Conservation (phyloP, 805 yeast species). For the Schwanniomyces yamadae region DNA sequence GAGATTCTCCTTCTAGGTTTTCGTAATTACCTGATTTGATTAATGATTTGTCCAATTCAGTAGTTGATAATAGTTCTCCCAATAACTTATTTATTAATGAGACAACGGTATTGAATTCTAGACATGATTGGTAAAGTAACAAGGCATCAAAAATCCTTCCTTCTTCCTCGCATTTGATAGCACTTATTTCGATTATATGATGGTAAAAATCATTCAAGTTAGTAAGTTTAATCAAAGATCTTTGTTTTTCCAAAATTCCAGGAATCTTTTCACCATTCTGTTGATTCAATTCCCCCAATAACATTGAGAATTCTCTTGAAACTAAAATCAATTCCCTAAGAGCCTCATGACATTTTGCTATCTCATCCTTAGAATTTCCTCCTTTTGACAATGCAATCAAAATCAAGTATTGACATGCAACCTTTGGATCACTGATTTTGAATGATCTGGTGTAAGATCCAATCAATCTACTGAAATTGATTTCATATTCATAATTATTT, state of each 20-base stretch:
- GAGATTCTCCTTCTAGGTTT: conserved; percentile 31
- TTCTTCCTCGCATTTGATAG: conserved; percentile 84
- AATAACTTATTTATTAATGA: conserved; percentile 69
- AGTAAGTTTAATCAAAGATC: conserved; percentile 57
- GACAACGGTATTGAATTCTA: conserved; percentile 81
- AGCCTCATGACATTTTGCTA: conserved; percentile 68
- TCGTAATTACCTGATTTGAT: conserved; percentile 41
- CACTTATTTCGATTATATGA: conserved; percentile 80
- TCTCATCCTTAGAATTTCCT: conserved; percentile 41
- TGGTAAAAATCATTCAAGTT: conserved; percentile 61
- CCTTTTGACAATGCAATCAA: conserved; percentile 56
- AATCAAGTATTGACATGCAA: conserved; percentile 86
- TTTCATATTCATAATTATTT: conserved; percentile 31
- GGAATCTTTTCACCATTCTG: conserved; percentile 71
- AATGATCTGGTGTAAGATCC: conserved; percentile 83
- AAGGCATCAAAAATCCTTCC: conserved; percentile 86
- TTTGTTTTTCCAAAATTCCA: conserved; percentile 80
- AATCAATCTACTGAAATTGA: conserved; percentile 60
- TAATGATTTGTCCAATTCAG: conserved; percentile 64
- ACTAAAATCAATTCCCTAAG: conserved; percentile 81
- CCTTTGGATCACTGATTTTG: conserved; percentile 81
- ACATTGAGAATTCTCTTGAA: conserved; percentile 76
- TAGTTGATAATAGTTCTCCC: conserved; percentile 72
- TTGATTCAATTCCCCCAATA: conserved; percentile 79
- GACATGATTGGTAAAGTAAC: conserved; percentile 80